Conservation (phyloP, 2,329 filamentous ascomycete species). For the Apiospora aurea region DNA sequence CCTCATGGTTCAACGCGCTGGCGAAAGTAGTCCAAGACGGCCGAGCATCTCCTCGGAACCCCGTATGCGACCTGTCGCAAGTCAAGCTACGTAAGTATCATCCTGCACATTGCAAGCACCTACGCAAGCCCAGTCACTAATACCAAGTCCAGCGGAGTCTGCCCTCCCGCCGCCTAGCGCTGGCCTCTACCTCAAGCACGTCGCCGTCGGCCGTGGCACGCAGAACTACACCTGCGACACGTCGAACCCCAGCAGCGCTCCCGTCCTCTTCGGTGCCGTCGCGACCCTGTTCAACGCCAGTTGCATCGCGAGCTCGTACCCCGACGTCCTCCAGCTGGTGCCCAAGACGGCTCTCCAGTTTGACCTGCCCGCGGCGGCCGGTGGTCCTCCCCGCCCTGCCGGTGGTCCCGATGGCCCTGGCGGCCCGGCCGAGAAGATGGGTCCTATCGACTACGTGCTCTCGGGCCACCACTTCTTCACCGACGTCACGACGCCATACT, state of each 20-base stretch:
- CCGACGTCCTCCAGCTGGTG: conserved; percentile 69
- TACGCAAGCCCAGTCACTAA: conserved; percentile 32
- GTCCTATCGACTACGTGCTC: conserved; percentile 67
- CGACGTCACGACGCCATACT: conserved; percentile 74
- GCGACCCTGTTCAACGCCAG: conserved; percentile 89
- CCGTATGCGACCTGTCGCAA: conserved; percentile 61
- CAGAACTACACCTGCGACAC: conserved; percentile 91
- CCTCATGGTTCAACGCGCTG: conserved; percentile 67
- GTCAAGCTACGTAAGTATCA: conserved; percentile 59
- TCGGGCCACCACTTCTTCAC: conserved; percentile 86
- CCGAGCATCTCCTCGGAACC: conserved; percentile 49
- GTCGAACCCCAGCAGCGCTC: conserved; percentile 64
- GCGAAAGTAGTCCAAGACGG: conserved; percentile 60
- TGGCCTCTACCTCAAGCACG: conserved; percentile 73
- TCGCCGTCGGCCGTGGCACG: conserved; percentile 86
- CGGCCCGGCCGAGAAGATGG: conserved; percentile 45
- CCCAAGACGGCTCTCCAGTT: conserved; percentile 74
- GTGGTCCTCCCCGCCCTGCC: background rate
- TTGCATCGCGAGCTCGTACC: conserved; percentile 76
- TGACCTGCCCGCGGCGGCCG: conserved; percentile 53
- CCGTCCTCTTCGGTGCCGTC: conserved; percentile 73
- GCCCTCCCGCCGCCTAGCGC: conserved; percentile 66
- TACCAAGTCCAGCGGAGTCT: conserved; percentile 54
- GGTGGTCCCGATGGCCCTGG: background rate
- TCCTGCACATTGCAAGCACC: conserved; percentile 33